phyloP scores from a whole-genome alignment of 1,139 yeast genomes.

The Maudiozyma humilis region DNA sequence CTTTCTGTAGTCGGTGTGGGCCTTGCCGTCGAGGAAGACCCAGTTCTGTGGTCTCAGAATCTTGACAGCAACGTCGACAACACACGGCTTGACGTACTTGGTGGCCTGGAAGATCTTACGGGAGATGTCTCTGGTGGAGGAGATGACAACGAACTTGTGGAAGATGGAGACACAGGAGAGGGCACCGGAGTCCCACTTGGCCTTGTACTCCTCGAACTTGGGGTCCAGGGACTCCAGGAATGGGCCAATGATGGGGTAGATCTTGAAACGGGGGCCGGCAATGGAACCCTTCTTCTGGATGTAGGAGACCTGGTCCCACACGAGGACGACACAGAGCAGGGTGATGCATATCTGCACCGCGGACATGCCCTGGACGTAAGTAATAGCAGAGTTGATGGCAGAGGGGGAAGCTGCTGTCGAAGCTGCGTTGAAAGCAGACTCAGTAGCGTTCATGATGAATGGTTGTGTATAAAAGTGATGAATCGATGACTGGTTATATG shows the following conservation, averaged over 20 bases:
- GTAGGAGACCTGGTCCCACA: constrained; percentile 77
- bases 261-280: constrained; percentile 79
- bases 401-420: neutral
- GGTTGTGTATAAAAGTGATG: neutral
- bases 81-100: constrained; percentile 87
- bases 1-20: constrained; percentile 85
- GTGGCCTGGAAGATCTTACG: constrained; percentile 84
- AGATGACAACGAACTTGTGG: constrained; percentile 95
- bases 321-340: constrained; percentile 42
- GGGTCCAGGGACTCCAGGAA: constrained; percentile 94
- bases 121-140: constrained; percentile 81
- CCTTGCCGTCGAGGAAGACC: constrained; percentile 96
- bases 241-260: constrained; percentile 96
- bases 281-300: constrained; percentile 73
- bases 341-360: constrained; percentile 50
- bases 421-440: neutral
- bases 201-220: constrained; percentile 83
- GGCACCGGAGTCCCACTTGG: constrained; percentile 92
- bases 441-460: neutral
- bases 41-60: constrained; percentile 91
- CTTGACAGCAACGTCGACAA: constrained; percentile 91
- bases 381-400: constrained; percentile 3
- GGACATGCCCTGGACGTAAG: constrained; percentile 24
- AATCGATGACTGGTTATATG: neutral
- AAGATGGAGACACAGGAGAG: constrained; percentile 92